A percentile compares a stretch with the other conserved stretches of the same genome.
These are phyloP conservation scores for Syncephalastrum racemosum DNA, from an alignment of 371 early-diverging fungal genomes.

Conservation along the genomic window DNA sequence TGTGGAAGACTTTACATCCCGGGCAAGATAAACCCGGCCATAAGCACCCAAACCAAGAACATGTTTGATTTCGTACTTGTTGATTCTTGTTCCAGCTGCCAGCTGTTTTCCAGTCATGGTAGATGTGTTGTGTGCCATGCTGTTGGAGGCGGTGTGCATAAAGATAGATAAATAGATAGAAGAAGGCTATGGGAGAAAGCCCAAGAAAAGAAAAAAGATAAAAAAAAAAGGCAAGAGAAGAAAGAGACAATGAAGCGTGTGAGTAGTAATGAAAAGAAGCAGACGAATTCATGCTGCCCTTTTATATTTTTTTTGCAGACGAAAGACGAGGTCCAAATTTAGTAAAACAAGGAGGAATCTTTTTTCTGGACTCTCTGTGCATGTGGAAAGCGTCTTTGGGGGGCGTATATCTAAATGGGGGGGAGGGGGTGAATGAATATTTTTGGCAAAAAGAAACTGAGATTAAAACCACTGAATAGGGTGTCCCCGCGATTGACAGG, in stretches of 20 bases:
- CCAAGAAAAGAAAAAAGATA: constrained; percentile 4
- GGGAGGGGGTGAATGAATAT: too few relatives aligned
- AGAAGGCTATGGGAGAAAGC: constrained; percentile 5
- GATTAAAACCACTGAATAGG: too few relatives aligned
- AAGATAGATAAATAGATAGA: constrained; percentile 3
- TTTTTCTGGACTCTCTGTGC: constrained; percentile 3
- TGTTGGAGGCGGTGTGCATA: constrained; percentile 1
- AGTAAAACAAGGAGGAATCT: neutral
- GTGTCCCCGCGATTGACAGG: too few relatives aligned
- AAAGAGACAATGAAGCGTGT: neutral
- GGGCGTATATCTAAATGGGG: too few relatives aligned
- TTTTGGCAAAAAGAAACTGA: too few relatives aligned
- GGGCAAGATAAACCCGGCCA: constrained; percentile 68
- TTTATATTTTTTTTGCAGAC: neutral
- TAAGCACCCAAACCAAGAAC: constrained; percentile 73
- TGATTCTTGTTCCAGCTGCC: constrained; percentile 33
- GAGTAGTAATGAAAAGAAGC: neutral
- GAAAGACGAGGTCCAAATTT: constrained; percentile 1
- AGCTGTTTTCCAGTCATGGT: constrained; percentile 2
- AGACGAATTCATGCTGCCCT: neutral
- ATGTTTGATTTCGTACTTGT: constrained; percentile 31
- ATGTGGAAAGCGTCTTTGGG: constrained; percentile 1
- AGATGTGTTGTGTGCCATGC: neutral
- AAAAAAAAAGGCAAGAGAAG: constrained; percentile 1
- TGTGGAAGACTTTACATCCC: constrained; percentile 30